phyloP scores from a whole-genome alignment of 2,329 filamentous ascomycete species.

The Sporothrix globosa region DNA sequence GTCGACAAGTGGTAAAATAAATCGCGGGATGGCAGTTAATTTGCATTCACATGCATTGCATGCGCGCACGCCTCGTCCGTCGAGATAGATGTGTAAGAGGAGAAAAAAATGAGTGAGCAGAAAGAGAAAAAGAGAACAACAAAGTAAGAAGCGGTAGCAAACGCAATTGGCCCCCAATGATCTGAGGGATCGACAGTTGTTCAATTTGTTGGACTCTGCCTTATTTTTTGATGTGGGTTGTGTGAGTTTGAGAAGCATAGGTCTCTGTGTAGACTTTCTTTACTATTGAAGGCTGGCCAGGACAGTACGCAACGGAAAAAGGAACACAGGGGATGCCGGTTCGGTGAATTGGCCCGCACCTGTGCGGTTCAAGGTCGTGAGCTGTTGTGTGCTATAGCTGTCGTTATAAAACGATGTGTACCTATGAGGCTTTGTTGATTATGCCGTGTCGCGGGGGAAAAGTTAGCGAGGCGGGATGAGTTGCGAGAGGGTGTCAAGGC shows the following conservation, averaged over 20 bases:
- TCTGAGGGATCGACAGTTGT: conserved; percentile 4
- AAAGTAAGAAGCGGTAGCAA: background rate
- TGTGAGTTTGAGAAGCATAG: background rate
- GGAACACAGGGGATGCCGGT: conserved; percentile 5
- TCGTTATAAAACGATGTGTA: too few relatives aligned
- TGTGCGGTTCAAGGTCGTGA: too few relatives aligned
- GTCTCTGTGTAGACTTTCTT: conserved; percentile 4
- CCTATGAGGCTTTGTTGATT: conserved; percentile 12
- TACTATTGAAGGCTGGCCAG: background rate
- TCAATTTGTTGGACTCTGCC: conserved; percentile 20
- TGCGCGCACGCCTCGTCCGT: conserved; percentile 4
- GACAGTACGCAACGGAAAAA: conserved; percentile 20
- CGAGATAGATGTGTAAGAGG: background rate
- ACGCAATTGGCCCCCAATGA: background rate
- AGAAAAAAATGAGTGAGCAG: background rate
- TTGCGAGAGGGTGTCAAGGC: background rate
- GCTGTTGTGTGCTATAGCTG: too few relatives aligned
- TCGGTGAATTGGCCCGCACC: background rate
- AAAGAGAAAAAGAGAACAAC: background rate
- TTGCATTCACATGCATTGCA: conserved; percentile 23
- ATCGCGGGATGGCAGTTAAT: conserved; percentile 10
- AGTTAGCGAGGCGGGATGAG: background rate
- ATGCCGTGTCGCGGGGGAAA: conserved; percentile 10
- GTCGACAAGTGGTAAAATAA: background rate
- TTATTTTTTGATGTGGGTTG: conserved; percentile 13